Evolutionary conservation across 192 early-diverging fungal species (phyloP), one percentile per base, ranked within the genome.

Genomic region (Coemansia pectinata): DNA sequence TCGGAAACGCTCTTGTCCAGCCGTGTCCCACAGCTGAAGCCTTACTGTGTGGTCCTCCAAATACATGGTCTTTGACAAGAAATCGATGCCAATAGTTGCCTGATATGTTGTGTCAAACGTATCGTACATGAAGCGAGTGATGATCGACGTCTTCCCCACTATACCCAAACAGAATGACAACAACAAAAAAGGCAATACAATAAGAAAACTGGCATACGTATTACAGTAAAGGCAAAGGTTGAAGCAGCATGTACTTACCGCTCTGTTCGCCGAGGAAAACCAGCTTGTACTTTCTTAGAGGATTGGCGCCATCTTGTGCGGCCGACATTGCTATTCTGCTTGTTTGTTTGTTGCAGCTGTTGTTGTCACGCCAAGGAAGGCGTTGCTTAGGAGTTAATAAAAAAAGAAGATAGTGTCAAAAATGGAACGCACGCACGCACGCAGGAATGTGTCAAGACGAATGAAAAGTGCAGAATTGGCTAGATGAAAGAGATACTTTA

Each of bases 81-180:
- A 99, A 75, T 99, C 98, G 68, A 99, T 98, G 66, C 98, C 98
- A 67, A 99, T 99, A 23, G 98, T 99, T 17, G 98, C 78, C 61
- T 92, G 95, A 85, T 99, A 98, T 39, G 95, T 95, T 70, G 95
- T 96, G 88, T 99, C 96, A 78, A 99, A 99, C n/a, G 95, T 98
- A 72, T 99, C 98, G 79, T 99, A 98, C 96, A 99, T 99, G 84
- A 99, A 99, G 31, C 98, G 90, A 17, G 96, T 99, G 69, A 99
- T 98, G 50, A 99, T 89, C 10, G 96, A 98, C 2, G 98, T 99
- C 77, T 99, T 98, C 36, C 96, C 96, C 25, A 98, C 96, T 96
- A 81, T 21, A 72, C 55, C 4, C 29, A 7, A 5, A 5, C 5
- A 38, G 34, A 45, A 15, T 4, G 15, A 48, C 47, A 48, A 48